These are phyloP conservation scores for Aspergillus caelatus DNA, from an alignment of 2,329 filamentous ascomycete species.

Conservation along the genomic window DNA sequence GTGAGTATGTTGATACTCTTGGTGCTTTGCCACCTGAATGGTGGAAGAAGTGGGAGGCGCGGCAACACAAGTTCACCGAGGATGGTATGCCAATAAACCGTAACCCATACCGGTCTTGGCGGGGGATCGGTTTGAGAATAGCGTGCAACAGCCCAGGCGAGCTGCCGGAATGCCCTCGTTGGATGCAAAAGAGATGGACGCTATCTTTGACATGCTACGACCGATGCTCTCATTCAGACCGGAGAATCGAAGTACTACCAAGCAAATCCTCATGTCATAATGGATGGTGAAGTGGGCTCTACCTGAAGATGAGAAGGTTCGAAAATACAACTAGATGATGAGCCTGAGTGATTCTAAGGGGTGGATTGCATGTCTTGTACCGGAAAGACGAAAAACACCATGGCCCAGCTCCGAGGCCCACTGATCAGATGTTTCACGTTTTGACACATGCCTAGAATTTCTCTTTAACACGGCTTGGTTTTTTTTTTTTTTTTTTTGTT, in stretches of 20 bases:
- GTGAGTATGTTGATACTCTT: slow-evolving; percentile 36
- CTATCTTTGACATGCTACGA: neutral
- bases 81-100: slow-evolving; percentile 21
- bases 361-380: no score
- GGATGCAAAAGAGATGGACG: neutral
- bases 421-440: accelerated
- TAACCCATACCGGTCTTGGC: neutral
- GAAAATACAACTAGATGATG: no score
- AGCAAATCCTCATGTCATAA: neutral
- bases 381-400: accelerated
- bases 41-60: slow-evolving; percentile 31
- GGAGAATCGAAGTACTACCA: neutral
- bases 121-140: neutral
- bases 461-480: no score
- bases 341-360: no score
- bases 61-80: slow-evolving; percentile 26
- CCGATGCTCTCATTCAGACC: neutral
- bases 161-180: neutral
- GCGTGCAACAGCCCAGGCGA: neutral
- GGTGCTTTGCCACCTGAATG: slow-evolving; percentile 33
- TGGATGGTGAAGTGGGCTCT: neutral
- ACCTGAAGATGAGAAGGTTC: no score
- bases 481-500: no score
- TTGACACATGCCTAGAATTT: no score
- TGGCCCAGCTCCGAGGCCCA: no score